phyloP scores from a whole-genome alignment of 805 yeast species.

The Priceomyces melissophilus region DNA sequence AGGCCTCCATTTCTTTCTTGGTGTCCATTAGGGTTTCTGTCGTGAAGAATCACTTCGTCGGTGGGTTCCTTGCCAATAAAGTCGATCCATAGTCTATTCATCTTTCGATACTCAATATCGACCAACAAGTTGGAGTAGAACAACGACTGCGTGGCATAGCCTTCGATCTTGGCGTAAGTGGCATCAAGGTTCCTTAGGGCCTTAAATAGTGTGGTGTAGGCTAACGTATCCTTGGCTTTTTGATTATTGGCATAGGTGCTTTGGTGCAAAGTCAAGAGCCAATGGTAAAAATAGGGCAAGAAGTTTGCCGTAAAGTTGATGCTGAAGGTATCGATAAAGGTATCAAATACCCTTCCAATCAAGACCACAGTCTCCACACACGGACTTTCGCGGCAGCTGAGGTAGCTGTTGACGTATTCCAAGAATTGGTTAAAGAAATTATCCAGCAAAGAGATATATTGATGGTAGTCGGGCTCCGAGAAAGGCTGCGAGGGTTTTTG shows the following conservation, averaged over 20 bases:
- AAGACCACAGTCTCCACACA: constrained; percentile 21
- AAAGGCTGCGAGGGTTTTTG: constrained; percentile 8
- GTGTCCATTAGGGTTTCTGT: constrained; percentile 2
- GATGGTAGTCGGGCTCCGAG: constrained; percentile 39
- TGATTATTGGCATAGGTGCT: constrained; percentile 6
- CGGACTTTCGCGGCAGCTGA: constrained; percentile 19
- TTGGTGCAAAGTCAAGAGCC: constrained; percentile 29
- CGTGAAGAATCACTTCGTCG: constrained; percentile 5
- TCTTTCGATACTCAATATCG: constrained; percentile 25
- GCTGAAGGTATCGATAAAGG: constrained; percentile 36
- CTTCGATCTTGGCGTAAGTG: constrained; percentile 21
- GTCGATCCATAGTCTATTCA: constrained; percentile 24
- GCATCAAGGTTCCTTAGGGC: constrained; percentile 25
- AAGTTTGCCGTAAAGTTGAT: constrained; percentile 45
- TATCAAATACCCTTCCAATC: constrained; percentile 20
- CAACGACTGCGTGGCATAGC: constrained; percentile 17
- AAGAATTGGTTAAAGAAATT: constrained; percentile 41
- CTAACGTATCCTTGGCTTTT: constrained; percentile 30
- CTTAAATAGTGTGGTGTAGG: constrained; percentile 25
- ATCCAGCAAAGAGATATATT: constrained; percentile 38
- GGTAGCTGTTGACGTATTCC: constrained; percentile 31
- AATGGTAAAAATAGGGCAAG: constrained; percentile 43
- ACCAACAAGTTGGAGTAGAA: constrained; percentile 15
- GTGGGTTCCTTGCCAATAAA: constrained; percentile 16
- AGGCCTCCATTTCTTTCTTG: constrained; percentile 7